A percentile compares a stretch with the other conserved stretches of the same genome.
Evolutionary conservation across 2,329 filamentous ascomycete species (phyloP).

Genomic region (Fusarium lateritium): DNA sequence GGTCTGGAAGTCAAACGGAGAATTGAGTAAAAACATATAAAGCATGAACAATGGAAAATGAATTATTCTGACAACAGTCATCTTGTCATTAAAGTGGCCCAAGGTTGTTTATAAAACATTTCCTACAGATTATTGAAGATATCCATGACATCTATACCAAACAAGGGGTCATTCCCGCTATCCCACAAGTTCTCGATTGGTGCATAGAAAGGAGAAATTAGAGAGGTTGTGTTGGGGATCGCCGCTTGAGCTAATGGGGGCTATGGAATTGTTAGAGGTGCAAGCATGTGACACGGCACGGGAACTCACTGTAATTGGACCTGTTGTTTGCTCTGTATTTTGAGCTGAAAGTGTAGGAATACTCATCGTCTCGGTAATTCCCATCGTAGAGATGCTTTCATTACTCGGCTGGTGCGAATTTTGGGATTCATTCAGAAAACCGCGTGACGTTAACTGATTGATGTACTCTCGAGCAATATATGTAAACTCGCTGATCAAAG

Average conservation of each 20-base stretch:
- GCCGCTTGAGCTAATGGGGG: neutral
- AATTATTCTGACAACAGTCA: too few species aligned
- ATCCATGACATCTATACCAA: slow-evolving; percentile 46
- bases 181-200: slow-evolving; percentile 36
- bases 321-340: neutral
- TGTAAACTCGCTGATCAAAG: slow-evolving; percentile 40
- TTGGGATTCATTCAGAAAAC: neutral
- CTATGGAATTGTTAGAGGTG: neutral
- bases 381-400: neutral
- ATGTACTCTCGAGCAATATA: slow-evolving; percentile 44
- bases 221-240: neutral
- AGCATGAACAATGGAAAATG: too few species aligned
- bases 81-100: too few species aligned
- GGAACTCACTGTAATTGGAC: accelerated
- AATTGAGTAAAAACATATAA: too few species aligned
- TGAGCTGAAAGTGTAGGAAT: neutral
- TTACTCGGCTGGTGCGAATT: accelerated
- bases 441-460: slow-evolving; percentile 17
- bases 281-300: neutral
- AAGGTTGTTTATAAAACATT: too few species aligned
- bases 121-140: slow-evolving; percentile 30
- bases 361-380: neutral
- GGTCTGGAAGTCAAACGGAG: slow-evolving; percentile 50
- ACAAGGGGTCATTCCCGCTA: slow-evolving; percentile 30
- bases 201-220: slow-evolving; percentile 18